Conservation (phyloP, 1,139 yeast genomes). For the Hansenula sp. region DNA sequence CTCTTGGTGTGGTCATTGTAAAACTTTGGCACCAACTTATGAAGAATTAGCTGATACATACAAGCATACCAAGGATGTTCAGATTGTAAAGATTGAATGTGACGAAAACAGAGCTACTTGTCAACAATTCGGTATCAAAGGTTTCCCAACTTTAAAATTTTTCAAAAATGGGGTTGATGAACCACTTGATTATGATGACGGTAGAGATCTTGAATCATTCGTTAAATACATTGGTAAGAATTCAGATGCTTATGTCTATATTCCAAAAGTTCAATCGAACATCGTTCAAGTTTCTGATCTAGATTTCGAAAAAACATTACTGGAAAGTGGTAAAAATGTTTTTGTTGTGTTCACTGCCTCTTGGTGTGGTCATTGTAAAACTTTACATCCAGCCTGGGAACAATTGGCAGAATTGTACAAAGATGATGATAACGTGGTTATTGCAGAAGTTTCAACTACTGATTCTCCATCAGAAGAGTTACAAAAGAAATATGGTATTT, state of each 20-base stretch:
- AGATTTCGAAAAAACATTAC: constrained; percentile 20
- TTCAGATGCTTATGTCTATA: constrained; percentile 52
- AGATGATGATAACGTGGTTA: constrained; percentile 50
- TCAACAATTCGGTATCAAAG: constrained; percentile 65
- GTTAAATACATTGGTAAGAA: constrained; percentile 62
- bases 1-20: constrained; percentile 99
- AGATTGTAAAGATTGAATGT: constrained; percentile 86
- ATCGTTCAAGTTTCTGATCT: constrained; percentile 22
- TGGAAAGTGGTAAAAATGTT: constrained; percentile 34
- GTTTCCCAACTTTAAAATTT: constrained; percentile 90
- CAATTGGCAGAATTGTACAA: constrained; percentile 70
- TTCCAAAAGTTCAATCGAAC: constrained; percentile 19
- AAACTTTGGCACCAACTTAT: constrained; percentile 85
- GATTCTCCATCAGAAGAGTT: constrained; percentile 37
- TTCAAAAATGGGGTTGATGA: constrained; percentile 78
- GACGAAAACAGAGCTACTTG: constrained; percentile 88
- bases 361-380: constrained; percentile 99
- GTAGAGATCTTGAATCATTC: constrained; percentile 71
- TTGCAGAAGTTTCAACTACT: constrained; percentile 89
- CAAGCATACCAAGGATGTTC: constrained; percentile 45
- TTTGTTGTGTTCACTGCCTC: constrained; percentile 96
- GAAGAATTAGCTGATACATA: constrained; percentile 77
- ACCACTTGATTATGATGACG: constrained; percentile 66
- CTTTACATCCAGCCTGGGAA: constrained; percentile 87
- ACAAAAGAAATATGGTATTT: constrained; percentile 39